These are phyloP conservation scores for Podaxis carcinomalis DNA, from an alignment of 768 basidiomycete species.

Conservation along the genomic window DNA sequence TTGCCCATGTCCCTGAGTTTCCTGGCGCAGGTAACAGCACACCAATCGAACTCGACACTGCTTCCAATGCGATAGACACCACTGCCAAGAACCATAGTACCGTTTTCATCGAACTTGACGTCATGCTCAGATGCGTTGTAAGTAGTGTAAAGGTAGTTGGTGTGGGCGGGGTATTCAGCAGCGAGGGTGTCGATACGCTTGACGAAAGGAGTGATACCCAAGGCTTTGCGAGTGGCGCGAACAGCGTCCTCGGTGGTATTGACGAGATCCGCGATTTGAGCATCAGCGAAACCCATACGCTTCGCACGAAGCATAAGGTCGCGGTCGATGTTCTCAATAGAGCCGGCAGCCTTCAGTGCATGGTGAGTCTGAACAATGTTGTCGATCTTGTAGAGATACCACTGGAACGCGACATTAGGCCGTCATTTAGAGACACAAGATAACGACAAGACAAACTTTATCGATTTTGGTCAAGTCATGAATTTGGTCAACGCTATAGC, in stretches of 20 bases:
- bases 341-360: slow-evolving; percentile 63
- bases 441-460: slow-evolving; percentile 49
- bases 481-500: slow-evolving; percentile 84
- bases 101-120: slow-evolving; percentile 91
- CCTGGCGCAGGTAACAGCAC: slow-evolving; percentile 97
- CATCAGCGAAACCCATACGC: slow-evolving; percentile 92
- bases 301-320: slow-evolving; percentile 87
- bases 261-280: slow-evolving; percentile 84
- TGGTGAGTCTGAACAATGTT: slow-evolving; percentile 92
- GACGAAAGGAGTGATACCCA: slow-evolving; percentile 92
- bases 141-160: slow-evolving; percentile 99
- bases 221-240: slow-evolving; percentile 80
- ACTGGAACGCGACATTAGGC: slow-evolving; percentile 38
- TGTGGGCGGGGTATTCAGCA: slow-evolving; percentile 97
- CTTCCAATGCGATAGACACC: slow-evolving; percentile 98
- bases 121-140: slow-evolving; percentile 97
- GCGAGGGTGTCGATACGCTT: slow-evolving; percentile 99
- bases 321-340: slow-evolving; percentile 63
- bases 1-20: slow-evolving; percentile 90
- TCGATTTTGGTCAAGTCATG: slow-evolving; percentile 98
- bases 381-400: slow-evolving; percentile 99
- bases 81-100: slow-evolving; percentile 98
- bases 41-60: slow-evolving; percentile 99
- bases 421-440: neutral
- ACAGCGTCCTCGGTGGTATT: slow-evolving; percentile 70